These are phyloP conservation scores for Trichophyton simii DNA, from an alignment of 2,329 filamentous ascomycete species.

Conservation along the genomic window DNA sequence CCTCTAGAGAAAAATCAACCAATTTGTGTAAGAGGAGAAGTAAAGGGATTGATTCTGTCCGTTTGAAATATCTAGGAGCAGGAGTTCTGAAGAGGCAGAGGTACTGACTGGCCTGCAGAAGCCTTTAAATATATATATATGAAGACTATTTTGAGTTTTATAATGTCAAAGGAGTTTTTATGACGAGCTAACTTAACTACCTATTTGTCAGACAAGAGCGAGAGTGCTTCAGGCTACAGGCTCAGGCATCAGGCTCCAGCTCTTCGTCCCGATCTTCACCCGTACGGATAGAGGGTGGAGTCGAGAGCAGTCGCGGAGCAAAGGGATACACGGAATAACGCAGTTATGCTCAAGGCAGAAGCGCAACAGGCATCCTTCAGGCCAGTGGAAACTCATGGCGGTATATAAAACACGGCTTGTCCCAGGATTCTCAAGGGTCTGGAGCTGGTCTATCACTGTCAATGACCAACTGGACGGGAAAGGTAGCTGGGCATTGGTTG, in stretches of 20 bases:
- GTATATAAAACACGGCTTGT: neutral
- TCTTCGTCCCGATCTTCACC: neutral
- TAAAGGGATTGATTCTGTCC: neutral
- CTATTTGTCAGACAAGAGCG: neutral
- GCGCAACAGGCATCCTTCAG: neutral
- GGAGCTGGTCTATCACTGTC: neutral
- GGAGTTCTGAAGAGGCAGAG: neutral
- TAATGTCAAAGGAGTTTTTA: neutral
- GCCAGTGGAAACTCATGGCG: neutral
- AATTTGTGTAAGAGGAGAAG: neutral
- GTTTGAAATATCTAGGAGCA: neutral
- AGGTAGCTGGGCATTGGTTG: neutral
- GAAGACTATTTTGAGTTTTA: neutral
- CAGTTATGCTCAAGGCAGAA: neutral
- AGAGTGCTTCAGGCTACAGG: neutral
- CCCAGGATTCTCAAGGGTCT: neutral
- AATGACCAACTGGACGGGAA: neutral
- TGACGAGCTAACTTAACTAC: neutral
- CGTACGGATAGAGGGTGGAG: neutral
- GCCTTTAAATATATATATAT: neutral
- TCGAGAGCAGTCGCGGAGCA: neutral
- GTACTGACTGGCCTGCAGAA: neutral
- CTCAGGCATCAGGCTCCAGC: neutral
- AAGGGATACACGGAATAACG: neutral
- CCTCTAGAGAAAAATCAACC: neutral